Evolutionary conservation across 2,329 filamentous ascomycete genomes (phyloP).

Genomic region (Calonectria pseudoturangicola): DNA sequence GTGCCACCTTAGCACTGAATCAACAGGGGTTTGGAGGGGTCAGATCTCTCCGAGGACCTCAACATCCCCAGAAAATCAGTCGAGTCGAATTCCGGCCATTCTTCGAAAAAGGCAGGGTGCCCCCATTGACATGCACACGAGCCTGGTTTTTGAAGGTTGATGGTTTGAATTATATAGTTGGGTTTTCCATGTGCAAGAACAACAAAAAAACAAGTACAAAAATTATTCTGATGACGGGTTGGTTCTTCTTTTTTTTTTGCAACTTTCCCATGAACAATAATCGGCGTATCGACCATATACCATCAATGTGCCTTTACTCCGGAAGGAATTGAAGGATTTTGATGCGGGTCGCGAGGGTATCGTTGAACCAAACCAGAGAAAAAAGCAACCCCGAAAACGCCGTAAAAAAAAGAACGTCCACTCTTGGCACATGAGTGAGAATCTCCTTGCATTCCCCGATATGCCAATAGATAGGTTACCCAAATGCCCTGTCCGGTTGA

Average conservation of each 20-base stretch:
- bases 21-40: slow-evolving; percentile 23
- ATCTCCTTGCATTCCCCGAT: slow-evolving; percentile 19
- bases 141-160: no score
- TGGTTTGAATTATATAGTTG: neutral
- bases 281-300: slow-evolving; percentile 12
- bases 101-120: slow-evolving; percentile 36
- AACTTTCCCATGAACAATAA: slow-evolving; percentile 22
- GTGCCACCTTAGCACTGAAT: slow-evolving; percentile 19
- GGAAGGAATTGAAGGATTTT: neutral
- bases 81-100: slow-evolving; percentile 44
- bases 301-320: slow-evolving; percentile 3
- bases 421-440: slow-evolving; percentile 6
- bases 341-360: slow-evolving; percentile 37
- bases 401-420: neutral
- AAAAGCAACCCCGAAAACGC: slow-evolving; percentile 25
- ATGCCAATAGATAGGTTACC: slow-evolving; percentile 21
- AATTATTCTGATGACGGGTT: neutral
- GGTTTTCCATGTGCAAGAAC: neutral
- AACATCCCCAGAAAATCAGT: slow-evolving; percentile 44
- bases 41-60: slow-evolving; percentile 48
- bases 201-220: neutral
- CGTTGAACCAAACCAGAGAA: slow-evolving; percentile 25
- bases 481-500: slow-evolving; percentile 18
- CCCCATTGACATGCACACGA: neutral
- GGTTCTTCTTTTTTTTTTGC: slow-evolving; percentile 8